Percentiles rank a stretch among this genome's conserved stretches.
phyloP scores from a whole-genome alignment of 2,329 filamentous ascomycete genomes.

The Penicillium sp. region DNA sequence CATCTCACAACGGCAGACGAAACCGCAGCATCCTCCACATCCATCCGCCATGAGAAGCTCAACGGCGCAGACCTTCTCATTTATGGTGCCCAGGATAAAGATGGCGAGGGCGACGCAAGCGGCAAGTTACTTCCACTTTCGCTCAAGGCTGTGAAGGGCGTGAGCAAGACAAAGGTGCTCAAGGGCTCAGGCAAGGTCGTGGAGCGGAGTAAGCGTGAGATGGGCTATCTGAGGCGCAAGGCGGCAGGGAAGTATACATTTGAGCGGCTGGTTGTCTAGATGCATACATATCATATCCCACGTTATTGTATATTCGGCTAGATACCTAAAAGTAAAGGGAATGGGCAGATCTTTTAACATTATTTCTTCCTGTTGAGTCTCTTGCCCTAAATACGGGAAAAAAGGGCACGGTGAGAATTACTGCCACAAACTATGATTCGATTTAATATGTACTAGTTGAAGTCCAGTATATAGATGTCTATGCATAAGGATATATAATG shows the following conservation, averaged over 20 bases:
- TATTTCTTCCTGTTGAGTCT: background rate
- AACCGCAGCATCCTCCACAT: constrained; percentile 20
- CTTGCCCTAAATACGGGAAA: constrained; percentile 6
- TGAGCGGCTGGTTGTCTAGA: constrained; percentile 72
- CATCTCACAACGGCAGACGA: constrained; percentile 9
- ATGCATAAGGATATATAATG: constrained; percentile 16
- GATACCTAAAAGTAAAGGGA: background rate
- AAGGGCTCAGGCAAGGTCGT: constrained; percentile 74
- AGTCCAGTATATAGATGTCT: constrained; percentile 18
- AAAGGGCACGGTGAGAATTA: background rate
- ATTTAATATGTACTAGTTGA: constrained; percentile 21
- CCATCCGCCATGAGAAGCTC: constrained; percentile 43
- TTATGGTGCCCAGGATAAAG: constrained; percentile 37
- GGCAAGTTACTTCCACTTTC: constrained; percentile 71
- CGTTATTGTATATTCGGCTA: background rate
- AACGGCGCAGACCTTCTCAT: constrained; percentile 46
- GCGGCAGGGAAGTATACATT: constrained; percentile 82
- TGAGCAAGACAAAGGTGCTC: constrained; percentile 52
- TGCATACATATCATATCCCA: background rate
- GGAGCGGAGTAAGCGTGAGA: constrained; percentile 72
- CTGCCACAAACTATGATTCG: constrained; percentile 10
- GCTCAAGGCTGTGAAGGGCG: constrained; percentile 61
- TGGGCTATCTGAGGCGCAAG: constrained; percentile 77
- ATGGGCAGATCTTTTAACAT: background rate
- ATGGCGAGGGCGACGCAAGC: constrained; percentile 36